A percentile compares a stretch with the other conserved stretches of the same genome.
These are phyloP conservation scores for Azolla pinnata DNA, from an alignment of 75 land plant genomes.

Conservation along the genomic window DNA sequence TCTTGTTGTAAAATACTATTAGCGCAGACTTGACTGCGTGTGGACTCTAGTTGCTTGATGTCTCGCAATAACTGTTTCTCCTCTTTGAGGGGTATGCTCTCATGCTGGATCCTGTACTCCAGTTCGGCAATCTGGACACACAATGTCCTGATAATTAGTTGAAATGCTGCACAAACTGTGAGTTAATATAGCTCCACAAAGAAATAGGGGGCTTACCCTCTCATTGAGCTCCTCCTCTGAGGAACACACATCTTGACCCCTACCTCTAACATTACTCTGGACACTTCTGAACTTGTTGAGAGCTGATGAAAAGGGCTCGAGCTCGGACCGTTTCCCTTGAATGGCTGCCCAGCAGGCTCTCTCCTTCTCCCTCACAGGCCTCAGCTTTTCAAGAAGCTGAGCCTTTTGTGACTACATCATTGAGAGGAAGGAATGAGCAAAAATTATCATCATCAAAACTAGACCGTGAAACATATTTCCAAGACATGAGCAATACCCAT, in stretches of 20 bases:
- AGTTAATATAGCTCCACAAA: constrained; percentile 3
- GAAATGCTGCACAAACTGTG: not conserved
- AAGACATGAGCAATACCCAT: too few species aligned
- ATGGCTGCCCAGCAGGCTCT: constrained; percentile 27
- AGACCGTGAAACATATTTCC: not conserved
- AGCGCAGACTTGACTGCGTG: constrained; percentile 44
- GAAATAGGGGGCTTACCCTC: constrained; percentile 27
- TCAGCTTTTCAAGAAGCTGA: constrained; percentile 28
- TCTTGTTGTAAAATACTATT: constrained; percentile 42
- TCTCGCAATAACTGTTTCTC: constrained; percentile 74
- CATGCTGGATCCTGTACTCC: constrained; percentile 64
- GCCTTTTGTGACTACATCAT: constrained; percentile 20
- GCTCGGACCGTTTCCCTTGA: constrained; percentile 38
- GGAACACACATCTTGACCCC: constrained; percentile 11
- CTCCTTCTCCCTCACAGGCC: constrained; percentile 42
- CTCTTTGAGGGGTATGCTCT: constrained; percentile 62
- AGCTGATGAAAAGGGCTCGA: constrained; percentile 36
- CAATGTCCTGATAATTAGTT: not conserved
- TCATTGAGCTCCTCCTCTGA: constrained; percentile 54
- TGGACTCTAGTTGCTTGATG: constrained; percentile 49
- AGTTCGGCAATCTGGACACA: constrained; percentile 37
- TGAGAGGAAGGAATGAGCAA: not conserved
- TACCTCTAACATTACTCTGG: not conserved
- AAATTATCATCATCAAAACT: not conserved
- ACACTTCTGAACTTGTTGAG: constrained; percentile 39